These are phyloP conservation scores for Tremella mesenterica DNA, from an alignment of 768 basidiomycete species.

Conservation along the genomic window DNA sequence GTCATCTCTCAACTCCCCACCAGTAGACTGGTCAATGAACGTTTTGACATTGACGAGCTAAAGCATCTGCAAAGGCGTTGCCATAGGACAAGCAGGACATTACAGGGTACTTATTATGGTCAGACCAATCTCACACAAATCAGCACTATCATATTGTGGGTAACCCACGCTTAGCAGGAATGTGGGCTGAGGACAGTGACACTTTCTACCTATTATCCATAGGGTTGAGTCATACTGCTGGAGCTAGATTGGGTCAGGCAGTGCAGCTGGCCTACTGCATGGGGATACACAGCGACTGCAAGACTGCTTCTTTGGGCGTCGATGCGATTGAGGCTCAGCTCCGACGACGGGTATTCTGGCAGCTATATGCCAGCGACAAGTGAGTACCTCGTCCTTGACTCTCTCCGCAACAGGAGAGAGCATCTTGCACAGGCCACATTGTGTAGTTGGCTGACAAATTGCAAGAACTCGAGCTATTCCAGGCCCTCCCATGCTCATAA, in stretches of 20 bases:
- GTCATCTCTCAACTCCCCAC: constrained; percentile 39
- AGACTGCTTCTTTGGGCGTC: constrained; percentile 25
- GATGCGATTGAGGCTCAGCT: constrained; percentile 35
- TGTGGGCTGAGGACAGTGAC: constrained; percentile 17
- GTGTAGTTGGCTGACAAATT: too few species aligned
- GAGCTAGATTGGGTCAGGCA: constrained; percentile 35
- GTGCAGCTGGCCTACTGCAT: constrained; percentile 36
- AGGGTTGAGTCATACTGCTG: constrained; percentile 33
- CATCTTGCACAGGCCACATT: too few species aligned
- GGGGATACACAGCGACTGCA: constrained; percentile 32
- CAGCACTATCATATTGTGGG: constrained; percentile 37
- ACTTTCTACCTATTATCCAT: constrained; percentile 36
- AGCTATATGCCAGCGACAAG: constrained; percentile 38
- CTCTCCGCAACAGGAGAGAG: neutral
- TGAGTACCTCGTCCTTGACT: constrained; percentile 5
- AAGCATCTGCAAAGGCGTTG: constrained; percentile 33
- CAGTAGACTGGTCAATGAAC: constrained; percentile 27
- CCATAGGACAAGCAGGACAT: constrained; percentile 27
- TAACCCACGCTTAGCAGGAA: neutral
- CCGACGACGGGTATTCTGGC: constrained; percentile 37
- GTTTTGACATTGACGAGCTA: constrained; percentile 34
- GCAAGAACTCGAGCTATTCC: constrained; percentile 33
- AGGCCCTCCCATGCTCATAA: constrained; percentile 34
- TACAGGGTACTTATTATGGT: constrained; percentile 35
- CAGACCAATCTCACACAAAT: constrained; percentile 35